These are phyloP conservation scores for Lasiodiplodia citricola DNA, from an alignment of 2,329 filamentous ascomycete species.

Conservation along the genomic window DNA sequence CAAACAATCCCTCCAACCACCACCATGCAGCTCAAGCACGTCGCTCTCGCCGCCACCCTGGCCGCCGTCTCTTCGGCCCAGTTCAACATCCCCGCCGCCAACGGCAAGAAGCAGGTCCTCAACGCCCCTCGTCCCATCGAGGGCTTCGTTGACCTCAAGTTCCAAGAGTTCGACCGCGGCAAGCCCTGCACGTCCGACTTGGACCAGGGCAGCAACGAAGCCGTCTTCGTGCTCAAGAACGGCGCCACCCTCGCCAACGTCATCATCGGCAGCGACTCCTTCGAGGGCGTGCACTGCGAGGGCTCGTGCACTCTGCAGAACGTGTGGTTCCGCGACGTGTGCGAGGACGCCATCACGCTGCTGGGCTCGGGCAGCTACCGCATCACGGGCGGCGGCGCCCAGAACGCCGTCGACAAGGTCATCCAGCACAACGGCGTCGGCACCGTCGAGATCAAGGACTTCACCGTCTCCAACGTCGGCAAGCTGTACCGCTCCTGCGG, in stretches of 20 bases:
- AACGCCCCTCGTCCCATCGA: neutral
- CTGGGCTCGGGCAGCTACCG: constrained; percentile 42
- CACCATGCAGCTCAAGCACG: neutral
- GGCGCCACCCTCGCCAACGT: constrained; percentile 60
- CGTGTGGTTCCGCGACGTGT: constrained; percentile 52
- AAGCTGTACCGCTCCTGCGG: constrained; percentile 52
- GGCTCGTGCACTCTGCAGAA: constrained; percentile 55
- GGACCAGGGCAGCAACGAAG: constrained; percentile 52
- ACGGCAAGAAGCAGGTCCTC: constrained; percentile 1
- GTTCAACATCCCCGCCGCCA: neutral
- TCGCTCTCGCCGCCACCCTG: neutral
- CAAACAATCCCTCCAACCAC: neutral
- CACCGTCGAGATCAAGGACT: constrained; percentile 44
- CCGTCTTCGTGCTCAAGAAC: constrained; percentile 59
- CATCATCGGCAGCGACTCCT: constrained; percentile 59
- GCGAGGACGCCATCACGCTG: constrained; percentile 46
- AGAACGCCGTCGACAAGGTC: constrained; percentile 48
- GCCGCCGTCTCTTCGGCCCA: neutral
- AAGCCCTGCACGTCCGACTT: constrained; percentile 41
- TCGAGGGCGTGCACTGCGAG: constrained; percentile 60
- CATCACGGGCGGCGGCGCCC: constrained; percentile 49
- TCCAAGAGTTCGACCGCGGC: neutral
- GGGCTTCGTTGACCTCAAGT: neutral
- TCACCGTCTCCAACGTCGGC: constrained; percentile 43
- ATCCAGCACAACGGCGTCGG: constrained; percentile 51